Evolutionary conservation across 441 rosid genomes (phyloP), one percentile per base, ranked within the genome.

Genomic region (Gossypium lobatum): DNA sequence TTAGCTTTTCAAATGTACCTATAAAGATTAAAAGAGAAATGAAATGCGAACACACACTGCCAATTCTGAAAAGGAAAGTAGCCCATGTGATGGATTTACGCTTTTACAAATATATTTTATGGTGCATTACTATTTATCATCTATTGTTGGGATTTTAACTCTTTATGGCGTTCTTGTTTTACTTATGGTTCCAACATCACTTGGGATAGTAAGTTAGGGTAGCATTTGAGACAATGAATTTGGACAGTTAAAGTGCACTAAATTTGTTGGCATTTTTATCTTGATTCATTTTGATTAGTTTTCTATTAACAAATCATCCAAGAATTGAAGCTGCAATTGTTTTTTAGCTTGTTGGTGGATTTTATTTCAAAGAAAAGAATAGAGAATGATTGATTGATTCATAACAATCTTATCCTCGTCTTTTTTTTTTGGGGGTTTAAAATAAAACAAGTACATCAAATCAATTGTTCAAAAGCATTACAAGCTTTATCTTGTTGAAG

Each of bases 11-110:
- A 21, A 34, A n/a, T 17, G 48, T 66, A 23, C 57, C 37, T 10
- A 1, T 16, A 17, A 53, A 53, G 58, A 53, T 16, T 16, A 63
- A 16, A 63, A 63, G 8, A 17, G 68, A 37, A 63, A 17, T 37
- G n/a, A 37, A 60, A 63, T 63, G 48, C 37, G 21, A 58, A 58
- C 6, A 62, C 17, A 34, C 48, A 62, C 39, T 8, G n/a, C 14
- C 71, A 13, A 46, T 21, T 21, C 71, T 13, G 6, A 45, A 65
- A 65, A 65, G 4, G 18, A 45, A 21, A 23, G 50, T 23, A 21
- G 13, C 71, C 39, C 58, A 66, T 46, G 71, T 66, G 39, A 66
- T 66, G 13, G 66, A 62, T 16, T 62, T 28, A 16, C 21, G 10
- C 66, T 62, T 16, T 26, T 61, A 25, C 64, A 0, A 61, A 62